A percentile compares a stretch with the other conserved stretches of the same genome.
Conservation (phyloP, 805 yeast genomes). For the Metschnikowia picachoensis region DNA sequence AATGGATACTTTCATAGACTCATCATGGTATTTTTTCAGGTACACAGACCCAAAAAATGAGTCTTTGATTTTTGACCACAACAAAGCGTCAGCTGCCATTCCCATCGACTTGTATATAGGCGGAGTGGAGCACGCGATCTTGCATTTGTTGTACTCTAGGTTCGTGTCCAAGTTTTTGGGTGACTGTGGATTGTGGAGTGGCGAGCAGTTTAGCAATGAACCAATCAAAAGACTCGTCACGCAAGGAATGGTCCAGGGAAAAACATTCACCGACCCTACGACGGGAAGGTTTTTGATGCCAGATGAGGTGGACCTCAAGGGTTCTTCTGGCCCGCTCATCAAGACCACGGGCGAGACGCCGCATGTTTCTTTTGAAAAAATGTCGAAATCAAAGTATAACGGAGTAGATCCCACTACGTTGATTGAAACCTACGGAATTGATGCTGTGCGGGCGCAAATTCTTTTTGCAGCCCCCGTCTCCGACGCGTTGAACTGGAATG, state of each 20-base stretch:
- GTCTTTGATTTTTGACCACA: slow-evolving; percentile 48
- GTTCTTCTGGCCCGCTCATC: slow-evolving; percentile 42
- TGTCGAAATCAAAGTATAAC: slow-evolving; percentile 94
- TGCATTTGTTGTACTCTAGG: slow-evolving; percentile 83
- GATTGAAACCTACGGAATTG: slow-evolving; percentile 79
- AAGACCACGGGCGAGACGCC: slow-evolving; percentile 51
- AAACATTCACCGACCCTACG: slow-evolving; percentile 68
- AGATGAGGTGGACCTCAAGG: slow-evolving; percentile 55
- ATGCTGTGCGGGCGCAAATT: slow-evolving; percentile 90
- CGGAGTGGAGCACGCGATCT: slow-evolving; percentile 94
- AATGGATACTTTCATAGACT: slow-evolving; percentile 98
- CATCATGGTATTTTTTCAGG: slow-evolving; percentile 94
- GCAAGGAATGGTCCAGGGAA: slow-evolving; percentile 98
- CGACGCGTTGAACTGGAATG: slow-evolving; percentile 88
- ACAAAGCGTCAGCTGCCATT: slow-evolving; percentile 48
- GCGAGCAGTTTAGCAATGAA: slow-evolving; percentile 57
- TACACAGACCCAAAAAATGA: slow-evolving; percentile 71
- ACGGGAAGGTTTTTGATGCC: slow-evolving; percentile 77
- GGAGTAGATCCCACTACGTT: slow-evolving; percentile 88
- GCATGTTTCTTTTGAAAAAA: slow-evolving; percentile 68
- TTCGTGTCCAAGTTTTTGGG: slow-evolving; percentile 79
- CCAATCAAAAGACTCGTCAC: slow-evolving; percentile 80
- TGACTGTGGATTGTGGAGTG: slow-evolving; percentile 66
- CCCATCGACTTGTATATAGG: slow-evolving; percentile 93
- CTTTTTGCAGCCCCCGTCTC: slow-evolving; percentile 86